Evolutionary conservation across 164 flowering plant species (phyloP), one percentile per base, ranked within the genome.

Genomic region (Macadamia integrifolia): DNA sequence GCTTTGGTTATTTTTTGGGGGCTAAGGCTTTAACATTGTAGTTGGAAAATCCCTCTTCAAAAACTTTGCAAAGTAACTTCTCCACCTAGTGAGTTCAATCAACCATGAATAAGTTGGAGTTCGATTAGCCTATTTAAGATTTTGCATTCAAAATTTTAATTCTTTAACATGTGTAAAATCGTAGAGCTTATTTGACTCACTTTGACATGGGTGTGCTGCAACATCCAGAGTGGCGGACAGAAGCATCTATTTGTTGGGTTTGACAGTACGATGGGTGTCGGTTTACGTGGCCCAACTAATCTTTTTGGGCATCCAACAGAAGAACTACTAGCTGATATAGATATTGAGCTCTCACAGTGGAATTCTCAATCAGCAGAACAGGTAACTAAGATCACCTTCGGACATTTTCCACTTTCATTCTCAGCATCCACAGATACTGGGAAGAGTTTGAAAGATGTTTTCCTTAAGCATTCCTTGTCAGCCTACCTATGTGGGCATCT

Each of bases 401-500:
- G 99, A 61, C 99, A 94, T 80, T 94, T 90, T 75, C 97, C 99
- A 13, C 79, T 92, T 52, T 94, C 99, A 63, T 94, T 92, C 76
- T 84, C 96, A 44, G 87, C 96, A 58, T 72, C 81, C 50, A 72
- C 97, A 13, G 42, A 73, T 60, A 85, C 92, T 56, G 86, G 88
- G 46, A 94, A 76, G 77, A 89, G 76, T 64, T 72, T 94, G 46
- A 80, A 80, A 76, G 89, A 90, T 72, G 66, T 86, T 46, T 92
- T 94, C 71, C 83, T 92, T 64, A 85, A 86, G 52, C 91, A 92
- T 74, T 90, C 95, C 12, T 6, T 92, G 61, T 85, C 95, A 56
- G 86, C 92, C 64, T 94, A 92, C 76, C 58, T 94, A n/a, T 94
- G 97, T 68, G 99, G 99, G 70, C 99, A 94, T 83, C 89, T 94